Evolutionary conservation across 352 stramenopile species (phyloP).

Genomic region (Phytopythium ostracodes): DNA sequence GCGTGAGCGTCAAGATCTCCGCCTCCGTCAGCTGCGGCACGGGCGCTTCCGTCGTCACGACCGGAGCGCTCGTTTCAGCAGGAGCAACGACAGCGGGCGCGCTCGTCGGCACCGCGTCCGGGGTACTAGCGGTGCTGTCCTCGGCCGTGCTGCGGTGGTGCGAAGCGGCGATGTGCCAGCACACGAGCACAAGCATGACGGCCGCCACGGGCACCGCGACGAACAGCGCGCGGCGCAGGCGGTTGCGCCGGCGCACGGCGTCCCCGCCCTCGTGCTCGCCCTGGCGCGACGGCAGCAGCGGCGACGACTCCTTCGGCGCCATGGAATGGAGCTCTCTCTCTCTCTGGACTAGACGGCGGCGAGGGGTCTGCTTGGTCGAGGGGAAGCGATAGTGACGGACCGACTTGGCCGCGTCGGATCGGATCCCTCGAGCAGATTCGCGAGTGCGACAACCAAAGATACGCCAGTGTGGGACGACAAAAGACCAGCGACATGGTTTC

Average conservation of each 20-base stretch:
- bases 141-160: constrained; percentile 7
- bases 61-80: background rate
- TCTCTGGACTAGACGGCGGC: background rate
- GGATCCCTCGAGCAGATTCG: background rate
- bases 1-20: constrained; percentile 51
- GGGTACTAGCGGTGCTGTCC: background rate
- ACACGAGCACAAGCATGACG: constrained; percentile 45
- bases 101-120: background rate
- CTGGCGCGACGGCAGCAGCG: constrained; percentile 34
- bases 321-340: background rate
- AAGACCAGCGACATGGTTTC: background rate
- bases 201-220: constrained; percentile 50
- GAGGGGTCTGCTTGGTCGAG: background rate
- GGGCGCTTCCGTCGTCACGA: background rate
- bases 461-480: constrained; percentile 1
- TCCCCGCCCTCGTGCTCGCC: background rate
- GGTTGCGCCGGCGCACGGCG: constrained; percentile 9
- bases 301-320: constrained; percentile 43
- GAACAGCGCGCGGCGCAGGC: constrained; percentile 44
- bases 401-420: background rate
- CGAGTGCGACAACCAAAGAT: background rate
- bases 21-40: constrained; percentile 22
- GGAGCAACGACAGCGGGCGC: background rate
- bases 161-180: constrained; percentile 27
- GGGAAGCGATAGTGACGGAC: constrained; percentile 1